Percentiles rank a stretch among this genome's conserved stretches.
These are phyloP conservation scores for Penicillium sp. DNA, from an alignment of 2,329 filamentous ascomycete genomes.

Conservation along the genomic window DNA sequence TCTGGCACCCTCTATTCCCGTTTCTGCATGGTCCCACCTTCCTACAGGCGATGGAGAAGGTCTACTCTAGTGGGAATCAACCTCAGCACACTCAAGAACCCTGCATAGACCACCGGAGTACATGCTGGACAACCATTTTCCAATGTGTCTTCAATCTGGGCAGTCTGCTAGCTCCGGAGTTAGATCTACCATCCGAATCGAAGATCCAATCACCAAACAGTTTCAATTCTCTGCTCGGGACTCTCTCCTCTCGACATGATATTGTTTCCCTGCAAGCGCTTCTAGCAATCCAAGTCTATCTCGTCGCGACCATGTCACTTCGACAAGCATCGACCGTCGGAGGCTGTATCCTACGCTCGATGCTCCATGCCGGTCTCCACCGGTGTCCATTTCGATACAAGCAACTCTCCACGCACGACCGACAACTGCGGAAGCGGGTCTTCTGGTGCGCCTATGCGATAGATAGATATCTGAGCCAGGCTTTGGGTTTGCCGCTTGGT, in stretches of 20 bases:
- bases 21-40: constrained; percentile 54
- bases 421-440: constrained; percentile 44
- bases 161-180: constrained; percentile 33
- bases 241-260: constrained; percentile 46
- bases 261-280: constrained; percentile 51
- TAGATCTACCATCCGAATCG: constrained; percentile 35
- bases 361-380: constrained; percentile 54
- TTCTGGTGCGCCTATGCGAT: constrained; percentile 47
- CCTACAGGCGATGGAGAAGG: constrained; percentile 45
- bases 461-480: constrained; percentile 44
- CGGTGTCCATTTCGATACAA: constrained; percentile 54
- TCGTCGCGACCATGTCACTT: constrained; percentile 51
- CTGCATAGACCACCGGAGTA: constrained; percentile 22
- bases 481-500: constrained; percentile 42
- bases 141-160: constrained; percentile 56
- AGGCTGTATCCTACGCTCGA: constrained; percentile 48
- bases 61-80: constrained; percentile 36
- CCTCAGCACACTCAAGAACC: neutral
- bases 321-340: constrained; percentile 52
- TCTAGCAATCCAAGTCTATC: constrained; percentile 51
- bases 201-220: constrained; percentile 42
- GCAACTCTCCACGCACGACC: constrained; percentile 45
- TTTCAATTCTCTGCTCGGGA: constrained; percentile 40
- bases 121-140: constrained; percentile 43
- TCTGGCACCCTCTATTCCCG: constrained; percentile 55